Evolutionary conservation across 306 rosid genomes (phyloP).

Genomic region (Cicer arietinum): DNA sequence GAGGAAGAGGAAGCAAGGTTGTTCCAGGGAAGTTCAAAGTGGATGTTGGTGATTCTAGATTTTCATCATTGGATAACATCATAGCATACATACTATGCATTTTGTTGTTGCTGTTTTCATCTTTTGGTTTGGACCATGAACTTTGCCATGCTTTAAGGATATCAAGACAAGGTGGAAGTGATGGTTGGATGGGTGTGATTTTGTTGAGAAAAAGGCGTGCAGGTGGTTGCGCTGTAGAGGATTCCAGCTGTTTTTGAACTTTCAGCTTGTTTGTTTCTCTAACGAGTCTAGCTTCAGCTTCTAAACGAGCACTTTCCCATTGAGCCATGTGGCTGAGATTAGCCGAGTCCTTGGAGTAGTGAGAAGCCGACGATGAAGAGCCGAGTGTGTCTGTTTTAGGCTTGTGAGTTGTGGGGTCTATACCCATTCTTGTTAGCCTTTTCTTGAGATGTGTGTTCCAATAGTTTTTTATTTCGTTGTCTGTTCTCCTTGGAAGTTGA

Average conservation of each 20-base stretch:
- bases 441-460: slow-evolving; percentile 45
- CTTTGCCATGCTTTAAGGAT: slow-evolving; percentile 68
- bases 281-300: slow-evolving; percentile 56
- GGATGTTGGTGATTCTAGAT: slow-evolving; percentile 53
- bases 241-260: slow-evolving; percentile 22
- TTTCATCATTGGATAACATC: slow-evolving; percentile 49
- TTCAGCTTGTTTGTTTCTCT: slow-evolving; percentile 50
- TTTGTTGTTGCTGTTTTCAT: neutral
- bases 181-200: slow-evolving; percentile 37
- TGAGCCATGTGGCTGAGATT: slow-evolving; percentile 64
- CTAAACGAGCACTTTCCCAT: slow-evolving; percentile 62
- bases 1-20: slow-evolving; percentile 14
- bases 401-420: slow-evolving; percentile 58
- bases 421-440: slow-evolving; percentile 54
- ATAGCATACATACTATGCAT: slow-evolving; percentile 52
- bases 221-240: neutral
- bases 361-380: no score
- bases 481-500: slow-evolving; percentile 57
- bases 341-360: slow-evolving; percentile 36
- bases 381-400: slow-evolving; percentile 45
- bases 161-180: slow-evolving; percentile 50
- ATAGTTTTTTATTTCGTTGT: slow-evolving; percentile 60
- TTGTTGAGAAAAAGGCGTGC: slow-evolving; percentile 49
- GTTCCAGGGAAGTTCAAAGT: slow-evolving; percentile 49
- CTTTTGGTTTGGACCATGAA: slow-evolving; percentile 48